phyloP scores from a whole-genome alignment of 2,329 filamentous ascomycete species.

The Metarhizium sp. region DNA sequence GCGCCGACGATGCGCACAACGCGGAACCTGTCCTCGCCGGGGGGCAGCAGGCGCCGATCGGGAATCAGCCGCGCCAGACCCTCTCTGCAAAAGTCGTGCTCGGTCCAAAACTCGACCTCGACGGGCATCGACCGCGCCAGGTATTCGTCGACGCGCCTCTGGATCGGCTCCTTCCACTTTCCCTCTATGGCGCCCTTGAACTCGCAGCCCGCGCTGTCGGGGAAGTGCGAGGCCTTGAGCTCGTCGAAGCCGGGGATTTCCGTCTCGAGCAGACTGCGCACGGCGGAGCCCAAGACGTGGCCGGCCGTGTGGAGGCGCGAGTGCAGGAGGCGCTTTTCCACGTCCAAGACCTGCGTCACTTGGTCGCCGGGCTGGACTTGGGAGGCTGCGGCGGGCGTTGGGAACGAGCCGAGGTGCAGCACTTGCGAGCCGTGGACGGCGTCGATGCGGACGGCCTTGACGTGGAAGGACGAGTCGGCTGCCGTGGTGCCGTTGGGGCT shows the following conservation, averaged over 20 bases:
- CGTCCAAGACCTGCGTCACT: conserved; percentile 8
- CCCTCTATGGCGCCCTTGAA: conserved; percentile 59
- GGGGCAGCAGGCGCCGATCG: conserved; percentile 31
- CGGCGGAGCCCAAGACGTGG: conserved; percentile 60
- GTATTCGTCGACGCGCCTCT: conserved; percentile 50
- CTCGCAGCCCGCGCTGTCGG: conserved; percentile 56
- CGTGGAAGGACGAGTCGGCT: too few species aligned
- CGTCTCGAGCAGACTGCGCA: conserved; percentile 46
- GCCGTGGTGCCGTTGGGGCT: too few species aligned
- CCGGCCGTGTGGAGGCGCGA: conserved; percentile 66
- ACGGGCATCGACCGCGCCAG: conserved; percentile 47
- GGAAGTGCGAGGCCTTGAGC: conserved; percentile 63
- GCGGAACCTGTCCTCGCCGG: conserved; percentile 38
- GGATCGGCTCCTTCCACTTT: conserved; percentile 52
- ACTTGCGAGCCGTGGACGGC: conserved; percentile 29
- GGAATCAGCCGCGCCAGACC: conserved; percentile 48
- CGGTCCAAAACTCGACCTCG: conserved; percentile 56
- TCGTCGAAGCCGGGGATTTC: conserved; percentile 49
- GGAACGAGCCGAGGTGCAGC: conserved; percentile 56
- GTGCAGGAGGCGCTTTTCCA: conserved; percentile 52
- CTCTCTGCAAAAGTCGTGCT: conserved; percentile 46
- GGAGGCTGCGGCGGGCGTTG: conserved; percentile 7
- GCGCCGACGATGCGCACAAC: conserved; percentile 56
- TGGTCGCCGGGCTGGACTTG: conserved; percentile 30
- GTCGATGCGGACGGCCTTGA: too few species aligned